Percentiles rank a stretch among this genome's conserved stretches.
Evolutionary conservation across 2,329 filamentous ascomycete species (phyloP).

Genomic region (Monilinia fructigena): DNA sequence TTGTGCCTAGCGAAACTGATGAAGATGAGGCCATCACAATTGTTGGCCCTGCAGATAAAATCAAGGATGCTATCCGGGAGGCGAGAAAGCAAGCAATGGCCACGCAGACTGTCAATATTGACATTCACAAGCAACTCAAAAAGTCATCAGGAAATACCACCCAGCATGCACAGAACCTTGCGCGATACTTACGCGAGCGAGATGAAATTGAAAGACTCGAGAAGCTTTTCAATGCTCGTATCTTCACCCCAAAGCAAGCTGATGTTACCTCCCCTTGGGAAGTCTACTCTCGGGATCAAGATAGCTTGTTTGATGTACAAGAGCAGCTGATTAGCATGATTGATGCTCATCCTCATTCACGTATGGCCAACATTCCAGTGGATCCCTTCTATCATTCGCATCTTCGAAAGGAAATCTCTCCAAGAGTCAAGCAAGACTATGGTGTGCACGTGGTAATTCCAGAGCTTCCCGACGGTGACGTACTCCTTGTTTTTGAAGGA

Average conservation of each 20-base stretch:
- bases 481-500: slow-evolving; percentile 75
- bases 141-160: slow-evolving; percentile 72
- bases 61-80: slow-evolving; percentile 74
- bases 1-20: slow-evolving; percentile 74
- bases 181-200: slow-evolving; percentile 81
- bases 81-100: slow-evolving; percentile 85
- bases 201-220: slow-evolving; percentile 82
- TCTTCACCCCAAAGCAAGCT: slow-evolving; percentile 73
- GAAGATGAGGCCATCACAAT: slow-evolving; percentile 74
- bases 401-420: slow-evolving; percentile 62
- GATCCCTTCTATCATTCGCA: slow-evolving; percentile 80
- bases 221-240: slow-evolving; percentile 76
- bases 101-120: slow-evolving; percentile 81
- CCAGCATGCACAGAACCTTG: slow-evolving; percentile 79
- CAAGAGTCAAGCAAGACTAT: slow-evolving; percentile 63
- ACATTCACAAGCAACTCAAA: slow-evolving; percentile 76
- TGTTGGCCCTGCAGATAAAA: slow-evolving; percentile 72
- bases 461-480: slow-evolving; percentile 54
- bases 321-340: slow-evolving; percentile 73
- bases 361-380: slow-evolving; percentile 64
- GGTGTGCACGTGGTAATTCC: slow-evolving; percentile 75
- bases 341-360: slow-evolving; percentile 69
- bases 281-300: slow-evolving; percentile 81
- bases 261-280: slow-evolving; percentile 78
- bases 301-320: slow-evolving; percentile 75